Evolutionary conservation across 805 yeast species (phyloP).

Genomic region (Ogataea trehalophila): DNA sequence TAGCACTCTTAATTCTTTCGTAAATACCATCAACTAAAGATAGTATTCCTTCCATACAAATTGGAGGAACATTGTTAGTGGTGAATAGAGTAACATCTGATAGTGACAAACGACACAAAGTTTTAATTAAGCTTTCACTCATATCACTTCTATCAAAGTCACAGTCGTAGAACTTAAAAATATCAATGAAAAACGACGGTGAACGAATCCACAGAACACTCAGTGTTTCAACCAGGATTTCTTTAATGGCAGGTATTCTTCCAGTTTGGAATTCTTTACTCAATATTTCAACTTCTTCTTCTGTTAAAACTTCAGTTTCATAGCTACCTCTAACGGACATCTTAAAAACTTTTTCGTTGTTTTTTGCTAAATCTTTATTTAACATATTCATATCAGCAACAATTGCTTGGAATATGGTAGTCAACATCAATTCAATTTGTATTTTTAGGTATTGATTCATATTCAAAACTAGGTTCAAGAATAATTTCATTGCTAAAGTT

Average conservation of each 20-base stretch:
- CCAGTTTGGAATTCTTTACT: slow-evolving; percentile 41
- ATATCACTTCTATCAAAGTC: slow-evolving; percentile 82
- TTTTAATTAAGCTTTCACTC: slow-evolving; percentile 59
- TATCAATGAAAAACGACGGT: slow-evolving; percentile 67
- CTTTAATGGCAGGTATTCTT: slow-evolving; percentile 52
- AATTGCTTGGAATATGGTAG: slow-evolving; percentile 50
- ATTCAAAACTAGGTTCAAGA: slow-evolving; percentile 65
- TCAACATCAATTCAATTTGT: slow-evolving; percentile 73
- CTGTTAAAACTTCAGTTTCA: slow-evolving; percentile 22
- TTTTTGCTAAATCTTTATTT: slow-evolving; percentile 23
- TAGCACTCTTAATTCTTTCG: slow-evolving; percentile 39
- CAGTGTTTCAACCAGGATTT: slow-evolving; percentile 76
- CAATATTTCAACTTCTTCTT: slow-evolving; percentile 24
- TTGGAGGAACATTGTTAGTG: slow-evolving; percentile 86
- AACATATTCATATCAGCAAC: slow-evolving; percentile 23
- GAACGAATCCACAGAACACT: slow-evolving; percentile 79
- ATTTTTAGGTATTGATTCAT: slow-evolving; percentile 62
- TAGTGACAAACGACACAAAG: slow-evolving; percentile 70
- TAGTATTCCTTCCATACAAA: slow-evolving; percentile 84
- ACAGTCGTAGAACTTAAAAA: slow-evolving; percentile 85
- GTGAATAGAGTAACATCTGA: slow-evolving; percentile 81
- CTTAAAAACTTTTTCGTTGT: slow-evolving; percentile 26
- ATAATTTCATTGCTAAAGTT: slow-evolving; percentile 70
- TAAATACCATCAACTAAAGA: slow-evolving; percentile 62
- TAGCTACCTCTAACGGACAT: slow-evolving; percentile 24